Conservation (phyloP, 768 basidiomycete species). For the Amanita phalloides region DNA sequence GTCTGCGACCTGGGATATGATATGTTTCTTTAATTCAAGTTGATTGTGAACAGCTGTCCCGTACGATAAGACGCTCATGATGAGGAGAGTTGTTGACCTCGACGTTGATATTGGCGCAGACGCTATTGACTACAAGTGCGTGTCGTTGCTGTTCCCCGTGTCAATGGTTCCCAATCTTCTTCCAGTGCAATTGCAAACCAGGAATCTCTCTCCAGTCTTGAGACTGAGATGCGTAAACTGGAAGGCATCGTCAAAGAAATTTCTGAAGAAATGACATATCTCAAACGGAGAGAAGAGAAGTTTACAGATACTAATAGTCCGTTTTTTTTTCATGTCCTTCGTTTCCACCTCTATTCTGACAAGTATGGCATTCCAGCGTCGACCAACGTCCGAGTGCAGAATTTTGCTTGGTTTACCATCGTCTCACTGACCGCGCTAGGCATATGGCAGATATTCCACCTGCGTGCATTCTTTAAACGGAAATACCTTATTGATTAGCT, state of each 20-base stretch:
- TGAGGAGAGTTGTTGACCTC: slow-evolving; percentile 71
- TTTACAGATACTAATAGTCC: slow-evolving; percentile 86
- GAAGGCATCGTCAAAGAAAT: slow-evolving; percentile 94
- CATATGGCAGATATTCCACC: slow-evolving; percentile 90
- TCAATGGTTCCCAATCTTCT: background rate
- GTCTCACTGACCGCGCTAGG: slow-evolving; percentile 70
- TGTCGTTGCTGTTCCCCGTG: slow-evolving; percentile 5
- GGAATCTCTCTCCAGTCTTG: slow-evolving; percentile 88
- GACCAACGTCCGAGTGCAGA: slow-evolving; percentile 84
- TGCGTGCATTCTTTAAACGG: slow-evolving; percentile 91
- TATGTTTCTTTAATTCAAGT: background rate
- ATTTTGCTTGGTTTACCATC: slow-evolving; percentile 87
- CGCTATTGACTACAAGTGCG: slow-evolving; percentile 97
- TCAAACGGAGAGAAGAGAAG: slow-evolving; percentile 80
- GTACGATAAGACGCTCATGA: slow-evolving; percentile 33
- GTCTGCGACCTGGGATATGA: background rate
- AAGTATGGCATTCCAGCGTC: slow-evolving; percentile 46
- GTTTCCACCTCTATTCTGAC: background rate
- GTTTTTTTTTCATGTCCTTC: slow-evolving; percentile 20
- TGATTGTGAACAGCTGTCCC: slow-evolving; percentile 27
- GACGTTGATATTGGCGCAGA: slow-evolving; percentile 98
- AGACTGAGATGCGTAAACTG: slow-evolving; percentile 97
- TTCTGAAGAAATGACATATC: slow-evolving; percentile 85
- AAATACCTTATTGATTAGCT: slow-evolving; percentile 84
- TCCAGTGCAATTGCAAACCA: slow-evolving; percentile 95